Percentiles rank a stretch among this genome's conserved stretches.
These are phyloP conservation scores for Epichloe uncinata DNA, from an alignment of 2,329 filamentous ascomycete species.

Conservation along the genomic window DNA sequence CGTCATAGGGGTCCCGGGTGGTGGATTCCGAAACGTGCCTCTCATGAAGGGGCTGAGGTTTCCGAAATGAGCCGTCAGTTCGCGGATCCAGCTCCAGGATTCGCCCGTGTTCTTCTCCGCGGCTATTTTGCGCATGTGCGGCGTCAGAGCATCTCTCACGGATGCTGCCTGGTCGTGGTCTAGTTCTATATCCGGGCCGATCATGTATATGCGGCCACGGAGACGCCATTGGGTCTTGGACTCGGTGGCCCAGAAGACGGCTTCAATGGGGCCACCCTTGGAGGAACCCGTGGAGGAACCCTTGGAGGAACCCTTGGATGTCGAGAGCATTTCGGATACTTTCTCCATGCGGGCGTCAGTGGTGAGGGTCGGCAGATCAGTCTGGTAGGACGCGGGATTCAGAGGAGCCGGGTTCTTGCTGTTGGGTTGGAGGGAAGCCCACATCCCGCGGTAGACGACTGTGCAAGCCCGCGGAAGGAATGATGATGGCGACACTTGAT, in stretches of 20 bases:
- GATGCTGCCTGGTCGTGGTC: conserved; percentile 22
- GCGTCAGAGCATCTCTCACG: conserved; percentile 45
- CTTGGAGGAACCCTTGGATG: no score
- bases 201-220: conserved; percentile 59
- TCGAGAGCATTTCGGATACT: conserved; percentile 51
- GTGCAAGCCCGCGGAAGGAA: conserved; percentile 51
- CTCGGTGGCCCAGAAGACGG: conserved; percentile 65
- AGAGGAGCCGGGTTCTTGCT: conserved; percentile 56
- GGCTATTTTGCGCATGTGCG: conserved; percentile 43
- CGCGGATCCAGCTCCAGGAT: conserved; percentile 64
- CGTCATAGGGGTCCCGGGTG: conserved; percentile 49
- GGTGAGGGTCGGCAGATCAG: conserved; percentile 70
- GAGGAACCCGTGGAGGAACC: conserved; percentile 19
- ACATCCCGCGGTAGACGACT: conserved; percentile 79
- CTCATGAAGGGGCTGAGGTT: conserved; percentile 74
- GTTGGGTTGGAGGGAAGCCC: conserved; percentile 59
- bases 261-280: conserved; percentile 63
- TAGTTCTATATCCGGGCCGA: conserved; percentile 54
- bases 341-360: conserved; percentile 86
- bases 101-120: conserved; percentile 11
- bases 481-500: conserved; percentile 17
- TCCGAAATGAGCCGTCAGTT: conserved; percentile 80
- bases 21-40: conserved; percentile 60
- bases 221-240: conserved; percentile 73
- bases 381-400: conserved; percentile 58